Evolutionary conservation across 257 asterid genomes (phyloP).

Genomic region (Lantana camara): DNA sequence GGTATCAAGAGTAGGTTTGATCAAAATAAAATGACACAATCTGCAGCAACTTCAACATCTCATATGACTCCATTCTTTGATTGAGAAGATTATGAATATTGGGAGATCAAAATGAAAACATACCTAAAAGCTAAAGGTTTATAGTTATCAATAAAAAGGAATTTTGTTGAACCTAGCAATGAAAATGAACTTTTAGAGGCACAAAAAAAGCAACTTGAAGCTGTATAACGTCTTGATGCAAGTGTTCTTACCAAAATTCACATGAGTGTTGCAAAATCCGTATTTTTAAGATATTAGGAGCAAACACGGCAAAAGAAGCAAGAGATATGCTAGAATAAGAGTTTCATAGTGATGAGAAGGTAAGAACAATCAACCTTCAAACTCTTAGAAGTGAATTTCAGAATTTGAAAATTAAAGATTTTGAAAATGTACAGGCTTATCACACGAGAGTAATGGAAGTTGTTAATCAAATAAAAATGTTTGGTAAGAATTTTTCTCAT

Average conservation of each 20-base stretch:
- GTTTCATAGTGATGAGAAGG: neutral
- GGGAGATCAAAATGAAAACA: too few relatives aligned
- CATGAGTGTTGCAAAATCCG: neutral
- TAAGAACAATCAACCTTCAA: neutral
- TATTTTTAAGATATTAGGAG: too few relatives aligned
- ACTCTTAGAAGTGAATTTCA: neutral
- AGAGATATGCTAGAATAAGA: neutral
- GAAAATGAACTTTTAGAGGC: too few relatives aligned
- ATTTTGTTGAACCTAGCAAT: too few relatives aligned
- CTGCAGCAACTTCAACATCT: too few relatives aligned
- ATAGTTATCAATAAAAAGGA: neutral
- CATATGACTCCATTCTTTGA: too few relatives aligned
- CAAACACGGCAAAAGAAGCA: neutral
- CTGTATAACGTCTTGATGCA: neutral
- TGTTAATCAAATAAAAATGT: too few relatives aligned
- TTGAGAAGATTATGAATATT: too few relatives aligned
- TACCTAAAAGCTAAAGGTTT: neutral
- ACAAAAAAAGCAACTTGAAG: too few relatives aligned
- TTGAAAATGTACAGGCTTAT: neutral
- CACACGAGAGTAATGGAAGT: neutral
- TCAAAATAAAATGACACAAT: too few relatives aligned
- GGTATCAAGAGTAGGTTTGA: too few relatives aligned
- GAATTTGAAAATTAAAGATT: neutral
- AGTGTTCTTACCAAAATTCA: neutral
- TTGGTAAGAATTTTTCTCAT: too few relatives aligned